Base-by-base conservation (phyloP, 2,329 filamentous ascomycete genomes). In the Massarina eburnea region DNA sequence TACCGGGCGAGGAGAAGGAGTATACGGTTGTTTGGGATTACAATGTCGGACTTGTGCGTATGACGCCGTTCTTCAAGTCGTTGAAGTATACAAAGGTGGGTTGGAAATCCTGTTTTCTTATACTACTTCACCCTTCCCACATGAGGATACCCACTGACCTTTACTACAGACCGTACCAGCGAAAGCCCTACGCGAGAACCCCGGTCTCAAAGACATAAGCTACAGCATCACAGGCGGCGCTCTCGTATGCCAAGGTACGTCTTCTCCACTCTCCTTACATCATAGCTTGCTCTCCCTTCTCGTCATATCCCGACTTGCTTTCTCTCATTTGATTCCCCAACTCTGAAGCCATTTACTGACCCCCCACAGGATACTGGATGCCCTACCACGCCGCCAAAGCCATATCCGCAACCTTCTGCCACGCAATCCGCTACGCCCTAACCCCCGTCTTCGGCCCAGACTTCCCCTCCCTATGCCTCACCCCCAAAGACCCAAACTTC, bases 1-100 rank as follows among this genome's bases (percentile, higher is more conserved):
- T 86, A 3, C 88, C 88, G 0, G 82, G 78, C 9, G 81, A 68
- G 1, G 79, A 85, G 2, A 79, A 77, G 52, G 77, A 81, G 41
- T 91, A 87, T 67, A 82, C 81, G 1, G 84, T 97, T 49, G 91
- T 96, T 82, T 99, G 94, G 94, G 94, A 99, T 70, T 96, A 96
- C 74, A 92, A 95, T 59, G 83, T 92, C 51, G 94, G 94, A 8
- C 84, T 97, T 22, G 91, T 97, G 51, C 85, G 92, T 51, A 95
- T 95, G 71, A 96, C 91, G 2, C 88, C 91, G 21, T 89, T 97
- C 66, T 97, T 97, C 80, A 96, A 96, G 70, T 91, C 88, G 55
- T 86, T 85, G 66, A 84, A 86, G 53, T 92, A 92, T 64, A 81
- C 86, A 54, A 99, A 99, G 83, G 92, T 91, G 67, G 64, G 76